A percentile compares a stretch with the other conserved stretches of the same genome.
These are phyloP conservation scores for Fusarium sp. DNA, from an alignment of 2,329 filamentous ascomycete genomes.

Conservation along the genomic window DNA sequence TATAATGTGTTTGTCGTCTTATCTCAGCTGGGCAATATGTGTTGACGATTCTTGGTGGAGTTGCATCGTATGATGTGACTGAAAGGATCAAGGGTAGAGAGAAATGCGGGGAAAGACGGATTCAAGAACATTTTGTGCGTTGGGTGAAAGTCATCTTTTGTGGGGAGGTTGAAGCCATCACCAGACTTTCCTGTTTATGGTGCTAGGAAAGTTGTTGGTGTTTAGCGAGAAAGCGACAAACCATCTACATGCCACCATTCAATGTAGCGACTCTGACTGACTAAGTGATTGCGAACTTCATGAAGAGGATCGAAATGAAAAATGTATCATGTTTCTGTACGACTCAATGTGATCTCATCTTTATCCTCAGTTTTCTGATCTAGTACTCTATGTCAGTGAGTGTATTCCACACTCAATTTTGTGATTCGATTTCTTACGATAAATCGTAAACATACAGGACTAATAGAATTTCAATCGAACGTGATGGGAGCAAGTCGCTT, in stretches of 20 bases:
- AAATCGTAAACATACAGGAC: too few species aligned
- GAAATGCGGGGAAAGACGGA: neutral
- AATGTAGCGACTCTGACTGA: too few species aligned
- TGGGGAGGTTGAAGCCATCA: constrained; percentile 22
- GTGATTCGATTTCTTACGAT: too few species aligned
- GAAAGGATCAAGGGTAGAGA: neutral
- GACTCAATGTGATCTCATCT: too few species aligned
- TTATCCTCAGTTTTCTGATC: too few species aligned
- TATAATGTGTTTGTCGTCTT: neutral
- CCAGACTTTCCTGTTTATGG: neutral
- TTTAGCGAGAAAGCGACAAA: neutral
- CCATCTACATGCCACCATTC: neutral
- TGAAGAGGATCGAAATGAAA: too few species aligned
- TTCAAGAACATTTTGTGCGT: neutral
- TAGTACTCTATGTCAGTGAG: too few species aligned
- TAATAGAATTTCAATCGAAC: too few species aligned
- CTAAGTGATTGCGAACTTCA: too few species aligned
- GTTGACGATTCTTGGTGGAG: constrained; percentile 10
- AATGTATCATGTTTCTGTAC: too few species aligned
- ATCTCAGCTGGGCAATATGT: neutral
- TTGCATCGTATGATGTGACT: constrained; percentile 7
- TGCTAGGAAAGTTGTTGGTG: neutral
- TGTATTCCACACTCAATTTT: too few species aligned
- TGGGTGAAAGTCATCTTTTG: neutral
- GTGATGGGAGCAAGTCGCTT: too few species aligned